Base-by-base conservation (phyloP, 148 eudicot species). In the Rhododendron kiyosumense region DNA sequence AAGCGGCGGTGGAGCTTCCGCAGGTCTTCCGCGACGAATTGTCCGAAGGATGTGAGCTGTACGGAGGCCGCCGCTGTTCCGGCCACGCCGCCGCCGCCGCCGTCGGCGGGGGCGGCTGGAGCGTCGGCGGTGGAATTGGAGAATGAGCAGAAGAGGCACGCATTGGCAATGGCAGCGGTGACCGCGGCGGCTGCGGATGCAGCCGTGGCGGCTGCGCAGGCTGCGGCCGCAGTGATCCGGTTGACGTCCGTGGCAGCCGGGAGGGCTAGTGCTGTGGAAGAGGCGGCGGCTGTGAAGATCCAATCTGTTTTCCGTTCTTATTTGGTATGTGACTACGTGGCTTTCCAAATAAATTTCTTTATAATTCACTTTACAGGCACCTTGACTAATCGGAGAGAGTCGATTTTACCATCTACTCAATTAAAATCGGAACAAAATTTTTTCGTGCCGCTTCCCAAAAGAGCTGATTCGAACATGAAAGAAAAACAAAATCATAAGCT, bases 1-100 rank as follows among this genome's bases (percentile, higher is more conserved):
- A 96, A 95, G 84, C 89, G 90, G 78, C 83, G 99, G 82, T 96
- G 99, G 99, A 95, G 99, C 86, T 96, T 96, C 79, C 89, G 99
- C 12, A 84, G 99, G 45, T 93, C 96, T 1, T 91, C 96, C 3
- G 96, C 96, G 12, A 81, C 90, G 5, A 87, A 88, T 13, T 79
- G 78, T n/a, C 87, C 86, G 6, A 86, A 84, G 85, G 90, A 88
- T n/a, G 73, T 34, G 7, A 86, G 20, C 48, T 73, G 84, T 0
- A 12, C 2, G 5, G 91, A 87, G 1, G 84, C 34, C 48, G 61
- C 61, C 61, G 61, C 17, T 2, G 13, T 43, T 22, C 79, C 89
- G 26, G 32, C 91, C 24, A 61, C 86, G 65, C 82, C 76, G 1
- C 86, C 84, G 34, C 34, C 34, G 34, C 34, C 34, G 34, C 34